Evolutionary conservation across 2,329 filamentous ascomycete species (phyloP).

Genomic region (Diplodia sapinea): DNA sequence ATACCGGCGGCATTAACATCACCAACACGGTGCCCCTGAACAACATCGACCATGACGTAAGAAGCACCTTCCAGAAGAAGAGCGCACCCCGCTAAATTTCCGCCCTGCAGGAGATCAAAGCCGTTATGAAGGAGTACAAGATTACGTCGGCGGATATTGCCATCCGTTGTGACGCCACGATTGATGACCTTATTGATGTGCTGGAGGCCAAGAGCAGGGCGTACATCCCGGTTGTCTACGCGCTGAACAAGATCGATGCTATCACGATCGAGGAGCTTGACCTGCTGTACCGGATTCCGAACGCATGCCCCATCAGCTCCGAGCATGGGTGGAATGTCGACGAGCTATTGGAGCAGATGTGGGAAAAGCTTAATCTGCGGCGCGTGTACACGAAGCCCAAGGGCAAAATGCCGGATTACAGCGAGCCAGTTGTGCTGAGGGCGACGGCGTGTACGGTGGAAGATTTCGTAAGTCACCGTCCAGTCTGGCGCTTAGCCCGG

Average conservation of each 20-base stretch:
- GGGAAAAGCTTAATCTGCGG: conserved; percentile 91
- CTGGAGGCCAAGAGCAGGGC: conserved; percentile 92
- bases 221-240: conserved; percentile 99
- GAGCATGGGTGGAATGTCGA: conserved; percentile 97
- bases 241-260: conserved; percentile 97
- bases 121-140: conserved; percentile 95
- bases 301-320: conserved; percentile 95
- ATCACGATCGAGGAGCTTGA: conserved; percentile 98
- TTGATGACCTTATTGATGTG: conserved; percentile 95
- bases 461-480: conserved; percentile 79
- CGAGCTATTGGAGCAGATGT: conserved; percentile 96
- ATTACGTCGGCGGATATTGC: conserved; percentile 97
- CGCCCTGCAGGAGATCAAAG: conserved; percentile 77
- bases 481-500: conserved; percentile 12
- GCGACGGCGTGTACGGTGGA: conserved; percentile 85
- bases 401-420: conserved; percentile 91
- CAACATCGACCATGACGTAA: conserved; percentile 83
- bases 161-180: conserved; percentile 95
- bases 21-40: conserved; percentile 91
- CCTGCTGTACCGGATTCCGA: conserved; percentile 93
- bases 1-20: conserved; percentile 95
- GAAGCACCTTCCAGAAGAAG: conserved; percentile 14
- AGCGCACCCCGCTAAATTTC: conserved; percentile 13
- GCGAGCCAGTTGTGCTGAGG: conserved; percentile 85
- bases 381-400: conserved; percentile 98